A percentile compares a stretch with the other conserved stretches of the same genome.
Evolutionary conservation across 371 early-diverging fungal species (phyloP).

Genomic region (Rhizopus sp.): DNA sequence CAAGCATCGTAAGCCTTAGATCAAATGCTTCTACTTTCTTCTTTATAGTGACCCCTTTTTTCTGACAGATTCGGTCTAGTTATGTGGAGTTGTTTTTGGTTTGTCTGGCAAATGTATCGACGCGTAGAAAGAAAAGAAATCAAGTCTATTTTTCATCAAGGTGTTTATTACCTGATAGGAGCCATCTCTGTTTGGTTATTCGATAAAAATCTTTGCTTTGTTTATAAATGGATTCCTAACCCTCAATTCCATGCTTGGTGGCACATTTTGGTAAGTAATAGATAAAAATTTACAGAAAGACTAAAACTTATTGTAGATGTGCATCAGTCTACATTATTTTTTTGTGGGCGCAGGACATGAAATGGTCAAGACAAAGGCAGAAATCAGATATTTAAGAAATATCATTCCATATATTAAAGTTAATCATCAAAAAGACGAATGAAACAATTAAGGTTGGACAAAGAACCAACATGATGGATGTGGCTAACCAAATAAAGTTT

Average conservation of each 20-base stretch:
- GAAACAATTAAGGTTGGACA: constrained; percentile 1
- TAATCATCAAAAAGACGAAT: not conserved
- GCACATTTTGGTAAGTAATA: constrained; percentile 15
- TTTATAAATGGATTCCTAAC: constrained; percentile 35
- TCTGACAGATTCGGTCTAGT: constrained; percentile 36
- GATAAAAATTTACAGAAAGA: not conserved
- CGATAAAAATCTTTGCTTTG: constrained; percentile 41
- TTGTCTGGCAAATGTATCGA: constrained; percentile 40
- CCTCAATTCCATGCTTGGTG: constrained; percentile 30
- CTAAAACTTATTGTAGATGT: constrained; percentile 7
- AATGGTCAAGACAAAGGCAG: not conserved
- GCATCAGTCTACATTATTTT: constrained; percentile 18
- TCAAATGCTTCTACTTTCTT: not conserved
- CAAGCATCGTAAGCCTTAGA: constrained; percentile 35
- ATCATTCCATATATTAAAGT: constrained; percentile 1
- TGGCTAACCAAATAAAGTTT: not conserved
- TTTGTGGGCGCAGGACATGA: constrained; percentile 17
- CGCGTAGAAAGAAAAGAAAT: constrained; percentile 23
- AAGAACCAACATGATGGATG: constrained; percentile 3
- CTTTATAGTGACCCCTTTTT: too few relatives aligned
- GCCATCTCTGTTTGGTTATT: constrained; percentile 44
- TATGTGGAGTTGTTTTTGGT: constrained; percentile 48
- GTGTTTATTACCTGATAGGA: constrained; percentile 26
- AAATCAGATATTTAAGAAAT: constrained; percentile 6
- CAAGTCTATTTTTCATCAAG: constrained; percentile 30